Conservation (phyloP, 306 rosid species). For the Ammopiptanthus mongolicus region DNA sequence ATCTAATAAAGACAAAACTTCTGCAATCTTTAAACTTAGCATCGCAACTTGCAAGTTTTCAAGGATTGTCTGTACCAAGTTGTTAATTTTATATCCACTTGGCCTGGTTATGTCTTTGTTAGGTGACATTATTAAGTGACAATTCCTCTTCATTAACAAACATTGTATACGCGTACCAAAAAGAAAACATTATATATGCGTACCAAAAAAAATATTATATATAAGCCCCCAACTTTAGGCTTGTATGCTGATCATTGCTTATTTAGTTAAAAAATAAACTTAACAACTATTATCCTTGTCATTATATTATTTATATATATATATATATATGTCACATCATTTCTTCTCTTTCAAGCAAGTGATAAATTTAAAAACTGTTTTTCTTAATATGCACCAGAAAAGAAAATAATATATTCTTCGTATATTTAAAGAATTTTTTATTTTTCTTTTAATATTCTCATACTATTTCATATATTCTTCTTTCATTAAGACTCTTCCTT, state of each 20-base stretch:
- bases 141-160: neutral
- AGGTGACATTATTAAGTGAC: neutral
- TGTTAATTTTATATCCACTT: constrained; percentile 1
- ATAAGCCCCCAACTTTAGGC: neutral
- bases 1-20: constrained; percentile 17
- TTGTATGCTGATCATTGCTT: neutral
- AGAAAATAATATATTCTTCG: too few relatives aligned
- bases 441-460: too few relatives aligned
- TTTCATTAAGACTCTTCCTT: too few relatives aligned
- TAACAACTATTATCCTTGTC: constrained; percentile 28
- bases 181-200: neutral
- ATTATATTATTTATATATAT: too few relatives aligned
- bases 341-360: neutral
- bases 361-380: too few relatives aligned
- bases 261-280: neutral
- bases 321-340: neutral
- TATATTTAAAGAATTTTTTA: too few relatives aligned
- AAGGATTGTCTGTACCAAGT: constrained; percentile 1
- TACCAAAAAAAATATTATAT: too few relatives aligned
- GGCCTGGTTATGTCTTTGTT: neutral
- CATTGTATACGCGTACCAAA: neutral
- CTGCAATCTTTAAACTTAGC: neutral
- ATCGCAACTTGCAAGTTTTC: neutral
- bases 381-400: too few relatives aligned
- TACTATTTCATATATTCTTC: neutral